phyloP scores from a whole-genome alignment of 371 early-diverging fungal genomes.

The Phascolomyces articulosus region DNA sequence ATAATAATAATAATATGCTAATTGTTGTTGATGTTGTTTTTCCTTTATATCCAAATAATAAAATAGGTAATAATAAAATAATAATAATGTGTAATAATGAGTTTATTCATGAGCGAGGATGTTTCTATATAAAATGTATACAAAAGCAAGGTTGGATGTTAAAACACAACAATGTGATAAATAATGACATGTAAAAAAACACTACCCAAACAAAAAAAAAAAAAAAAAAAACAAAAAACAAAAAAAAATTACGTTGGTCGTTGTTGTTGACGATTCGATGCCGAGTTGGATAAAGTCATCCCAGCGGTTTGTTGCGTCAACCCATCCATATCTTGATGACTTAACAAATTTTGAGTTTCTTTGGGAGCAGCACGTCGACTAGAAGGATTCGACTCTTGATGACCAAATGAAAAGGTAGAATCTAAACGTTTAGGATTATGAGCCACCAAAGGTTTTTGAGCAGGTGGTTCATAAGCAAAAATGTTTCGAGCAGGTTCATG shows the following conservation, averaged over 20 bases:
- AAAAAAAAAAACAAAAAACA: background rate
- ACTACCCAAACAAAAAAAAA: background rate
- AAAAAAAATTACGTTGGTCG: background rate
- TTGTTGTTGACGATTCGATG: conserved; percentile 11
- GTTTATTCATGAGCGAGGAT: conserved; percentile 16
- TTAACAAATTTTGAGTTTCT: conserved; percentile 3
- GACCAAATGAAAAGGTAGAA: conserved; percentile 30
- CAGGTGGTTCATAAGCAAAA: conserved; percentile 46
- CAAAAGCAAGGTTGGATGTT: too few species aligned
- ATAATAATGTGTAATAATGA: background rate
- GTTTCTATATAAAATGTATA: conserved; percentile 9
- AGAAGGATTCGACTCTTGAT: conserved; percentile 23
- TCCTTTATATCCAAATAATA: too few species aligned
- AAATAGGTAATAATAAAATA: background rate
- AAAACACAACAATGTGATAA: background rate
- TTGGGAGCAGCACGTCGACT: conserved; percentile 4
- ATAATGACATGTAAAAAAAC: background rate
- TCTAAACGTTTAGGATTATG: conserved; percentile 34
- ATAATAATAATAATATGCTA: too few species aligned
- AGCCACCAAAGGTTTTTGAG: conserved; percentile 30
- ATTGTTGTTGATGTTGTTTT: too few species aligned
- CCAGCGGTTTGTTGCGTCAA: conserved; percentile 12
- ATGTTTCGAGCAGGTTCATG: conserved; percentile 39
- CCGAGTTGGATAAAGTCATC: conserved; percentile 6
- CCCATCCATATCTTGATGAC: conserved; percentile 8